Evolutionary conservation across 768 basidiomycete genomes (phyloP).

Genomic region (Tylopilus balloui): DNA sequence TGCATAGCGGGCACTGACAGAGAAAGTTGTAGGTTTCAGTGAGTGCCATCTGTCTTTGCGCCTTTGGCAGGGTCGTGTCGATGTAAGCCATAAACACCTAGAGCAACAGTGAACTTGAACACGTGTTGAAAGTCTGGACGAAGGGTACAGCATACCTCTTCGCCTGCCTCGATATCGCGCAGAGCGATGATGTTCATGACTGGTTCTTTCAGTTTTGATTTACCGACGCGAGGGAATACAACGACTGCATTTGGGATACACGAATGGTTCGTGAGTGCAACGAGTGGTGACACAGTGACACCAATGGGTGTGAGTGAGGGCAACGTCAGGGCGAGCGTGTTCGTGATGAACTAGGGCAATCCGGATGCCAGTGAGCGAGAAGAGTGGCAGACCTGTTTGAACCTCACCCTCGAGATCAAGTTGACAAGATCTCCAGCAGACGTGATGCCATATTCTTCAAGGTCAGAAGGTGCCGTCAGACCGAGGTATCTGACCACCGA

Average conservation of each 20-base stretch:
- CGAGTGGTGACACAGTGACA: conserved; percentile 71
- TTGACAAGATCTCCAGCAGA: conserved; percentile 63
- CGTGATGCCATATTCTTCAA: conserved; percentile 52
- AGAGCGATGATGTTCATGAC: conserved; percentile 72
- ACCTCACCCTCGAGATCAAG: conserved; percentile 63
- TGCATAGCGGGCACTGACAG: conserved; percentile 66
- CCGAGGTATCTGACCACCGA: conserved; percentile 69
- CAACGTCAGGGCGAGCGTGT: conserved; percentile 83
- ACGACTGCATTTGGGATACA: conserved; percentile 86
- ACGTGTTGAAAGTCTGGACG: background rate
- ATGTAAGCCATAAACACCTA: conserved; percentile 83
- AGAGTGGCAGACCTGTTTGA: background rate
- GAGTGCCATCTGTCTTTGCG: conserved; percentile 52
- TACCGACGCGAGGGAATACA: conserved; percentile 71
- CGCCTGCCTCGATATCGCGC: conserved; percentile 52
- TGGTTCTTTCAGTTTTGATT: conserved; percentile 43
- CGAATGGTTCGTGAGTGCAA: conserved; percentile 85
- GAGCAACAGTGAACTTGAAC: background rate
- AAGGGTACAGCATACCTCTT: conserved; percentile 55
- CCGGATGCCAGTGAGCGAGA: conserved; percentile 2
- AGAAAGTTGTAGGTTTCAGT: conserved; percentile 73
- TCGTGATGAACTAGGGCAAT: conserved; percentile 71
- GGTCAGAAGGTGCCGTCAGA: conserved; percentile 52
- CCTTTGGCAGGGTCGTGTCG: conserved; percentile 70
- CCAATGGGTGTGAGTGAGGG: conserved; percentile 79